phyloP scores from a whole-genome alignment of 208 protist genomes.

The Trypanosomatidae sp. region DNA sequence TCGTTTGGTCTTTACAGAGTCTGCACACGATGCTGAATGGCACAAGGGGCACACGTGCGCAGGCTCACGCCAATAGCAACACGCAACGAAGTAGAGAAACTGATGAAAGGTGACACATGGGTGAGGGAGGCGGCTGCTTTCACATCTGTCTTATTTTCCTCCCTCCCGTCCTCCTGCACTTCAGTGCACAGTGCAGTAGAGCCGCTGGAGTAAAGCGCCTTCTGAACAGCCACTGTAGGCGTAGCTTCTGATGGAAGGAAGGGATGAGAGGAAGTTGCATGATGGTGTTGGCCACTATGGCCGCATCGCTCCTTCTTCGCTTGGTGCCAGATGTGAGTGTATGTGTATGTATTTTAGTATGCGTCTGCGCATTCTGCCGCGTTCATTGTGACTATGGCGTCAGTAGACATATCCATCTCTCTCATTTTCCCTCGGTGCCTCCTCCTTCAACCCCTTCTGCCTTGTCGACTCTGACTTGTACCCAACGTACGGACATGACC shows the following conservation, averaged over 20 bases:
- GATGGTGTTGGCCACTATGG: not conserved
- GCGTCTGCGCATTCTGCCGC: not conserved
- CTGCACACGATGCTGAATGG: not conserved
- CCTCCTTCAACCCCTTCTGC: not conserved
- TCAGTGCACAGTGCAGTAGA: not conserved
- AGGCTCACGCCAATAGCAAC: not conserved
- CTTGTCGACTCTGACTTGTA: not conserved
- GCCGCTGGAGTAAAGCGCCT: not conserved
- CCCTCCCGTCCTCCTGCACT: not conserved
- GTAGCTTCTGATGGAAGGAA: not conserved
- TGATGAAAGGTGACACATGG: too few species aligned
- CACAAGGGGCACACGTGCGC: not conserved
- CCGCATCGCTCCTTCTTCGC: not conserved
- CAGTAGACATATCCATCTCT: not conserved
- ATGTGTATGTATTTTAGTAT: conserved; percentile 2
- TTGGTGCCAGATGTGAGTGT: not conserved
- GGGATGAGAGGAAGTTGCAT: not conserved
- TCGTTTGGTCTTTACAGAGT: not conserved
- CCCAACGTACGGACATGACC: not conserved
- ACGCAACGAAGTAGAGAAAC: not conserved
- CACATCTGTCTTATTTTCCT: not conserved
- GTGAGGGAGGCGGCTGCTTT: not conserved
- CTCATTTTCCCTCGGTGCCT: not conserved
- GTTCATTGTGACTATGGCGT: not conserved
- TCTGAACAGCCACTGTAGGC: not conserved